These are phyloP conservation scores for Debaryomycetaceae sp. DNA, from an alignment of 1,139 yeast species.

Conservation along the genomic window DNA sequence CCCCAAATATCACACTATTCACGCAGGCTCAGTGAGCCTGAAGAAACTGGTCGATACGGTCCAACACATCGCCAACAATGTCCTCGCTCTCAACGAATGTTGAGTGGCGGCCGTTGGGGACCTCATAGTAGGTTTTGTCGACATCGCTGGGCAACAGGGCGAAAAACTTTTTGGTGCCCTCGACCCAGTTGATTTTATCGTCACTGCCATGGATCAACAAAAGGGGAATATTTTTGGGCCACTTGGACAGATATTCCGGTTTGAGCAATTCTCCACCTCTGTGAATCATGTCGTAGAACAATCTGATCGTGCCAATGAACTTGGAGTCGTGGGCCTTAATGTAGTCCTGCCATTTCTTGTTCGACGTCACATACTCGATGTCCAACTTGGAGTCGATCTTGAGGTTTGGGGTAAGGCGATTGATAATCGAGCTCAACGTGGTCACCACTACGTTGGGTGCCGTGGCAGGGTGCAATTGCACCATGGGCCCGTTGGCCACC, in stretches of 20 bases:
- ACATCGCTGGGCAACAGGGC: conserved; percentile 18
- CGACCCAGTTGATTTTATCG: conserved; percentile 32
- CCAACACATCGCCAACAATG: conserved; percentile 20
- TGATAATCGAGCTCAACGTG: conserved; percentile 43
- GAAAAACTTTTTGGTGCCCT: conserved; percentile 42
- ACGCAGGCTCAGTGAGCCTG: no score
- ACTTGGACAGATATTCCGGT: conserved; percentile 37
- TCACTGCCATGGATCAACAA: conserved; percentile 52
- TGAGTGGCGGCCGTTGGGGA: conserved; percentile 30
- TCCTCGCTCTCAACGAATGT: conserved; percentile 31
- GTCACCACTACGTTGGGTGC: conserved; percentile 50
- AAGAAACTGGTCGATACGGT: conserved; percentile 35
- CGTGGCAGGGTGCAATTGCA: conserved; percentile 55
- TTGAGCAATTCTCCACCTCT: conserved; percentile 55
- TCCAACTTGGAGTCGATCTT: conserved; percentile 56
- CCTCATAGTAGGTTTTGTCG: conserved; percentile 15
- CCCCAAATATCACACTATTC: no score
- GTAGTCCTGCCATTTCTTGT: conserved; percentile 44
- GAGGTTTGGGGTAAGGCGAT: conserved; percentile 47
- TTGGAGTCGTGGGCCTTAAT: conserved; percentile 33
- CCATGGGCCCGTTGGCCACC: conserved; percentile 64
- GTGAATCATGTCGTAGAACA: conserved; percentile 57
- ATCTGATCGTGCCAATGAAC: conserved; percentile 40
- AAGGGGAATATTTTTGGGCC: conserved; percentile 41
- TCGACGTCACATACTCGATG: conserved; percentile 52